Evolutionary conservation across 805 yeast genomes (phyloP).

Genomic region (Cyberlindnera galapagoensis): DNA sequence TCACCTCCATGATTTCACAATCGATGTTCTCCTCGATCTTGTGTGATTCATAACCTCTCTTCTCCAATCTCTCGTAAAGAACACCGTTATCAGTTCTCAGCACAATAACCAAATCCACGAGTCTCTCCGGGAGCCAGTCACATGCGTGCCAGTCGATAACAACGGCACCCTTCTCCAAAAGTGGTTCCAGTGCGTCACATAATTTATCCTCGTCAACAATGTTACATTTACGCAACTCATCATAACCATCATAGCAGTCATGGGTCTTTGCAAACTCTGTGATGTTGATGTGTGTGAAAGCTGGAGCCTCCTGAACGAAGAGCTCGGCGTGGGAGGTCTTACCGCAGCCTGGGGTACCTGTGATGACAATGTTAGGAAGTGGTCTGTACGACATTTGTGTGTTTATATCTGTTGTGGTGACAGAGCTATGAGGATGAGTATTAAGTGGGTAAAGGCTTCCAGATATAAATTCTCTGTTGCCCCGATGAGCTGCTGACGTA

Average conservation of each 20-base stretch:
- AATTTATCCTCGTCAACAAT: slow-evolving; percentile 92
- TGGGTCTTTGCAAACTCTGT: slow-evolving; percentile 78
- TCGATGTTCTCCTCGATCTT: slow-evolving; percentile 90
- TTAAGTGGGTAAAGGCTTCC: too few relatives aligned
- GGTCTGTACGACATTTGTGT: slow-evolving; percentile 18
- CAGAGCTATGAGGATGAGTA: too few relatives aligned
- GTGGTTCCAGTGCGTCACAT: slow-evolving; percentile 72
- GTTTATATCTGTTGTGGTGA: too few relatives aligned
- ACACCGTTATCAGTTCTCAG: slow-evolving; percentile 67
- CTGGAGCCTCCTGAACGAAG: slow-evolving; percentile 45
- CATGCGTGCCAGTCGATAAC: slow-evolving; percentile 97
- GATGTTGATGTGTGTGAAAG: slow-evolving; percentile 48
- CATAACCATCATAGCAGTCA: slow-evolving; percentile 76
- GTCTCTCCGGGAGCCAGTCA: slow-evolving; percentile 88
- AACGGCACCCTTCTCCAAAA: slow-evolving; percentile 79
- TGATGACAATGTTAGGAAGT: slow-evolving; percentile 71
- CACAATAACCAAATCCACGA: slow-evolving; percentile 89
- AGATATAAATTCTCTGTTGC: too few relatives aligned
- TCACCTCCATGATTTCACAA: slow-evolving; percentile 94
- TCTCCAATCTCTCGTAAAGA: slow-evolving; percentile 67
- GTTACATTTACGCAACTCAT: slow-evolving; percentile 74
- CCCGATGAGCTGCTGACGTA: too few relatives aligned
- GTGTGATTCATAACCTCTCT: slow-evolving; percentile 70
- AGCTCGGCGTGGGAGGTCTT: slow-evolving; percentile 70
- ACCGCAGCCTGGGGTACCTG: slow-evolving; percentile 96